Evolutionary conservation across 176 grass and related monocot genomes (phyloP).

Genomic region (Typha latifolia): DNA sequence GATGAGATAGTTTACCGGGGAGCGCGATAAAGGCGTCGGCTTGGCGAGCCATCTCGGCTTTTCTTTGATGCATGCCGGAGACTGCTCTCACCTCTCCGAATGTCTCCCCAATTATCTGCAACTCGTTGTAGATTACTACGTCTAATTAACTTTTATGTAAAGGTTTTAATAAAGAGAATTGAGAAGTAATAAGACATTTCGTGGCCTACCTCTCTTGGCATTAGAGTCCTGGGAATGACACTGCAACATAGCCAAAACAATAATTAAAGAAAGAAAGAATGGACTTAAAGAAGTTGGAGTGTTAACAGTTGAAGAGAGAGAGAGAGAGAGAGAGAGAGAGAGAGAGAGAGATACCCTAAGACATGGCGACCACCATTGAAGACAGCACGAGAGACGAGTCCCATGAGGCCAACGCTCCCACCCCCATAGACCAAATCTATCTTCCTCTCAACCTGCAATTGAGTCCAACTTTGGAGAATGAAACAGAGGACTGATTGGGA

Average conservation of each 20-base stretch:
- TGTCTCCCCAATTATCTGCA: conserved; percentile 45
- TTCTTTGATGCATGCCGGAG: conserved; percentile 56
- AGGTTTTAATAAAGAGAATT: neutral
- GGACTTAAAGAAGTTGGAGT: neutral
- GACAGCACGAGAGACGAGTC: conserved; percentile 44
- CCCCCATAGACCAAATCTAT: conserved; percentile 67
- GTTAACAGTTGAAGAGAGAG: too few relatives aligned
- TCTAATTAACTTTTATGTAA: neutral
- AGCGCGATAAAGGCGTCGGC: conserved; percentile 60
- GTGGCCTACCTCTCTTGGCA: conserved; percentile 45
- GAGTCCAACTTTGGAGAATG: neutral
- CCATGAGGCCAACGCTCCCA: conserved; percentile 63
- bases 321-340: neutral
- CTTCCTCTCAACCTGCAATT: conserved; percentile 36
- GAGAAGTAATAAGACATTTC: too few relatives aligned
- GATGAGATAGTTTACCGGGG: conserved; percentile 23
- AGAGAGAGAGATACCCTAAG: conserved; percentile 18
- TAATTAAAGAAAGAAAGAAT: neutral
- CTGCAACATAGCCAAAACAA: conserved; percentile 20
- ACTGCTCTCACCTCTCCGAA: conserved; percentile 57
- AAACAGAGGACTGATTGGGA: neutral
- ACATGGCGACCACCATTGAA: conserved; percentile 48
- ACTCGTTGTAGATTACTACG: neutral
- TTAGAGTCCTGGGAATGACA: conserved; percentile 51
- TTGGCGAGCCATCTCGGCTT: conserved; percentile 57